Evolutionary conservation across 257 asterid species (phyloP), one percentile per base, ranked within the genome.

Genomic region (Lithospermum erythrorhizon): DNA sequence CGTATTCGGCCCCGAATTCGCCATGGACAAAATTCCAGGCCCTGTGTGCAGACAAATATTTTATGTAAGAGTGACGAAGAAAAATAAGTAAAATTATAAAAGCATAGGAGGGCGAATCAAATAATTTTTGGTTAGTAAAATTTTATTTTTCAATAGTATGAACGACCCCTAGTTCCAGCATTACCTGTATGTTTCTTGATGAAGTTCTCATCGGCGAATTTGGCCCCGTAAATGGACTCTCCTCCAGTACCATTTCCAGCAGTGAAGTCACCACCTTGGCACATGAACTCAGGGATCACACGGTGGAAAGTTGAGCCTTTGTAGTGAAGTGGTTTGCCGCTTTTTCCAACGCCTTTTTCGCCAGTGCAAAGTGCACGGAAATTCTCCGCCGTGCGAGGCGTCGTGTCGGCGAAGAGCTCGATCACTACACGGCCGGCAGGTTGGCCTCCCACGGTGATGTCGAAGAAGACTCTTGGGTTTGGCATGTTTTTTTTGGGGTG

Each of bases 321-420:
- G 78, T 52, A 87, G 86, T 80, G 85, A 56, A 81, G 65, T 0
- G 86, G 89, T 80, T 77, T 75, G 35, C 95, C 83, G 63, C 65
- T 29, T 53, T 20, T 75, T 0, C 88, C 91, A 16, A 48, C 18
- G 6, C 95, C 95, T 52, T 81, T 86, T 63, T 86, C 88, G 61
- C 95, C 89, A 57, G 95, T 83, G 78, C 91, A 86, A 53, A 86
- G 89, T 0, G 87, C 85, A 9, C 91, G 88, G 78, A 83, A 83
- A 68, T 86, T 86, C 55, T 86, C 90, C 2, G 85, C 90, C 1
- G 87, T 86, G 35, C 66, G 73, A 0, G 91, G 95, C 6, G 79
- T 80, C n/a, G 73, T 68, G 60, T 86, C 89, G 29, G 78, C 77
- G 62, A 15, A 81, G 59, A 86, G 78, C 66, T 79, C 88, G 76